A percentile compares a stretch with the other conserved stretches of the same genome.
These are phyloP conservation scores for Flaveria ramosissima DNA, from an alignment of 129 eudicot species.

Conservation along the genomic window DNA sequence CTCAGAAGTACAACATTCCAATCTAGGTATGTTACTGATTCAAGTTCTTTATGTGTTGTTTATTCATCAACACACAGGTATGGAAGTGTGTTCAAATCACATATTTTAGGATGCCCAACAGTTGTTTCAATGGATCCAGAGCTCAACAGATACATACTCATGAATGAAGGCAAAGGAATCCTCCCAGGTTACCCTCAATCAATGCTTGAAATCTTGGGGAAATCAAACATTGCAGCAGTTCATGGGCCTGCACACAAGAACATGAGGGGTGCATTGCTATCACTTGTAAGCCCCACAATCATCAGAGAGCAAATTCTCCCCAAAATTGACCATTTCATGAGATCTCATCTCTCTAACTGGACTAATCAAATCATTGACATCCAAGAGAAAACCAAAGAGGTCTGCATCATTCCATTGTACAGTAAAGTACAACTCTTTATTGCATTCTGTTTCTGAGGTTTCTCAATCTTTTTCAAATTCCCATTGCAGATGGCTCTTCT, in stretches of 20 bases:
- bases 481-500: constrained; percentile 83
- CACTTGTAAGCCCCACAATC: constrained; percentile 81
- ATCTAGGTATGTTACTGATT: background rate
- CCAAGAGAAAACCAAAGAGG: constrained; percentile 97
- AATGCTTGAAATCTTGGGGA: constrained; percentile 94
- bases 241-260: constrained; percentile 95
- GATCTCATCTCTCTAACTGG: constrained; percentile 85
- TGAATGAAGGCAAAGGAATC: constrained; percentile 85
- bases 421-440: constrained; percentile 10
- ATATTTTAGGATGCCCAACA: constrained; percentile 91
- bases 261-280: constrained; percentile 96
- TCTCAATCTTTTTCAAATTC: background rate
- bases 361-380: constrained; percentile 69
- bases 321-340: constrained; percentile 86
- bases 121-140: constrained; percentile 97
- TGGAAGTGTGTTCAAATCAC: constrained; percentile 89
- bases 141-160: constrained; percentile 73
- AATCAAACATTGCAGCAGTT: constrained; percentile 98
- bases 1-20: constrained; percentile 8
- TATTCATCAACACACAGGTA: constrained; percentile 41
- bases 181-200: constrained; percentile 98
- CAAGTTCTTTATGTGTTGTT: no score
- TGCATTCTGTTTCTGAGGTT: constrained; percentile 21
- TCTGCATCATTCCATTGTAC: constrained; percentile 20
- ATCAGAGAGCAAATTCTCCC: constrained; percentile 77